Evolutionary conservation across 352 stramenopile genomes (phyloP), one percentile per base, ranked within the genome.

Genomic region (Pythium periplocum): DNA sequence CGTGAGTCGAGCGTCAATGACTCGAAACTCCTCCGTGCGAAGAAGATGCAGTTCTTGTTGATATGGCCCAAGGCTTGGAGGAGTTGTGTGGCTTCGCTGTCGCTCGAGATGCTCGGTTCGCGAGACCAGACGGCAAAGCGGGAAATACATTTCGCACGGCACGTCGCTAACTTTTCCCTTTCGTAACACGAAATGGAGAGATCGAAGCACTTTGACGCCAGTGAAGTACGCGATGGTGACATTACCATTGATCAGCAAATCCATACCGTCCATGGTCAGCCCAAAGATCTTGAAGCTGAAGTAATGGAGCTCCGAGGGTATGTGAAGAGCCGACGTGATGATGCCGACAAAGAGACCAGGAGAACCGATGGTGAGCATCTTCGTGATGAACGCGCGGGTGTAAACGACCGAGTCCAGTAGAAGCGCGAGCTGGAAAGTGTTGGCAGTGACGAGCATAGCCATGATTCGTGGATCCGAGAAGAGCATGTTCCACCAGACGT

Each of bases 171-270:
- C 44, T 34, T 41, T 41, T 36, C 33, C 51, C 34, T 45, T 48
- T 11, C 42, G 50, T 6, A 57, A 26, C 43, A 57, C 51, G 26
- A 57, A 26, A 12, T 57, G 51, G 35, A 51, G 51, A 0, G 51
- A 49, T 4, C 51, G 51, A n/a, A 48, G 8, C 4, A 57, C 51
- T 10, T 43, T 41, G 32, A 57, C 37, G 0, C 35, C 41, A 6
- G 51, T 45, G 11, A 57, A 51, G 51, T 57, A 57, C 34, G 51
- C 35, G 34, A 57, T 57, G 51, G 50, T 57, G 8, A 57, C 34
- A 35, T 53, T 54, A 17, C 53, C 53, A 17, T 54, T 54, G 4
- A 60, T 46, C 11, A 60, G 46, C 7, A 60, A 35, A 30, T 60
- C 45, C 2, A 53, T 39, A 10, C 32, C 31, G 39, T 53, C 53